Conservation (phyloP, 75 land plant genomes). For the Sequoia sempervirens region DNA sequence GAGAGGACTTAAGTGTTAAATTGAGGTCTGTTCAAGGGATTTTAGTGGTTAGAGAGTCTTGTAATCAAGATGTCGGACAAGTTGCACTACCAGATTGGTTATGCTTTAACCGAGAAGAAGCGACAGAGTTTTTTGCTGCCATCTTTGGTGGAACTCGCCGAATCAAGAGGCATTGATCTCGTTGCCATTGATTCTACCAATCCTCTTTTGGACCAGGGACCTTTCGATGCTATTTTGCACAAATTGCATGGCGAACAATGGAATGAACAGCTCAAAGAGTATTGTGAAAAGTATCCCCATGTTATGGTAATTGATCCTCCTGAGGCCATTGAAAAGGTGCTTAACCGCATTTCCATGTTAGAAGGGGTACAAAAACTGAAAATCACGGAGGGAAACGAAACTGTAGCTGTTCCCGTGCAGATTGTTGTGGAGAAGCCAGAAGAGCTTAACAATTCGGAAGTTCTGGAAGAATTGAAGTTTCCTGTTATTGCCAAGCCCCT, state of each 20-base stretch:
- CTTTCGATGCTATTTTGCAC: conserved; percentile 55
- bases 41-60: not conserved
- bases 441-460: conserved; percentile 4
- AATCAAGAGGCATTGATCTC: conserved; percentile 29
- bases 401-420: conserved; percentile 47
- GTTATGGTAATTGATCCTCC: conserved; percentile 49
- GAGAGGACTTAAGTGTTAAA: not conserved
- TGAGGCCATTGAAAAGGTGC: conserved; percentile 35
- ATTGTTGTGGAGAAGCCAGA: conserved; percentile 25
- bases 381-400: conserved; percentile 9
- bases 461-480: conserved; percentile 27
- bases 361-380: conserved; percentile 33
- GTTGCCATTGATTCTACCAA: conserved; percentile 25
- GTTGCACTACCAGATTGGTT: conserved; percentile 15
- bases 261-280: conserved; percentile 26
- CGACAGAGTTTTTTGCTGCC: conserved; percentile 39
- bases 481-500: conserved; percentile 59
- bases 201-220: conserved; percentile 43
- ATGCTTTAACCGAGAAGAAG: conserved; percentile 42
- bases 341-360: conserved; percentile 53
- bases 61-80: not conserved
- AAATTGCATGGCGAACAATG: conserved; percentile 34
- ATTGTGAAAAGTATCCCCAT: conserved; percentile 22
- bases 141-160: conserved; percentile 27
- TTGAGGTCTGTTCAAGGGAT: not conserved